These are phyloP conservation scores for Botrytis medusae DNA, from an alignment of 2,329 filamentous ascomycete species.

Conservation along the genomic window DNA sequence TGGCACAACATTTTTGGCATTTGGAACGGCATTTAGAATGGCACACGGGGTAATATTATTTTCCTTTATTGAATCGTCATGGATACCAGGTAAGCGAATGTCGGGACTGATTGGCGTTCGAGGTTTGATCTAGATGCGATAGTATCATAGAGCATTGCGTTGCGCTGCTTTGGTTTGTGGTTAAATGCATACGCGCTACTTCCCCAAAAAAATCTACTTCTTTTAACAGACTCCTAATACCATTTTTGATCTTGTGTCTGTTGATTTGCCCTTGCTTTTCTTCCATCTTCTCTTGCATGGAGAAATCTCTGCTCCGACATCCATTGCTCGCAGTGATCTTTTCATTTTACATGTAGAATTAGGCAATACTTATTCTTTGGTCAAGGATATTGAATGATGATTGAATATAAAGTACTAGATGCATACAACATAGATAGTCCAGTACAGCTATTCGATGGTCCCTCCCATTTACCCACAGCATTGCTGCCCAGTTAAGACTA, in stretches of 20 bases:
- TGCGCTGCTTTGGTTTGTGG: background rate
- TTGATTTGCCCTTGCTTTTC: background rate
- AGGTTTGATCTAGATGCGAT: conserved; percentile 17
- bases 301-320: background rate
- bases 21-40: background rate
- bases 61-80: background rate
- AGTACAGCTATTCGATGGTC: background rate
- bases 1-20: background rate
- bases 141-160: conserved; percentile 8
- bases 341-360: background rate
- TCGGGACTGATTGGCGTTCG: conserved; percentile 14
- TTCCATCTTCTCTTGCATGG: background rate
- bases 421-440: background rate
- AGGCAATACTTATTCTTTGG: background rate
- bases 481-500: background rate
- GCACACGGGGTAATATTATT: background rate
- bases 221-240: background rate
- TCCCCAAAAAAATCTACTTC: background rate
- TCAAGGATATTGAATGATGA: background rate
- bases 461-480: background rate
- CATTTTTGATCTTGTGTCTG: too few species aligned
- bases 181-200: background rate
- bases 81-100: conserved; percentile 11
- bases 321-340: background rate
- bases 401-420: background rate